Percentiles rank a stretch among this genome's conserved stretches.
phyloP scores from a whole-genome alignment of 164 flowering plant genomes.

The Vitis vinifera region ASM3070453v1 NC_081808.1:5922001-5922500 shows the following conservation, averaged over 20 bases:
- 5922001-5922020: too few species aligned
- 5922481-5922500: conserved; percentile 91
- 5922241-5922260: neutral
- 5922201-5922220: neutral
- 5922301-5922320: conserved; percentile 62
- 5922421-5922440: conserved; percentile 1
- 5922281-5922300: conserved; percentile 90
- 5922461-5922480: conserved; percentile 70
- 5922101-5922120: too few species aligned
- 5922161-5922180: too few species aligned
- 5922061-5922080: too few species aligned
- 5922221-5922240: neutral
- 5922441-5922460: conserved; percentile 56
- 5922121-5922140: too few species aligned
- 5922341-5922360: conserved; percentile 77
- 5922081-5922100: too few species aligned
- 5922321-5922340: conserved; percentile 62
- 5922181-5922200: neutral
- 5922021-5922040: too few species aligned
- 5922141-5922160: too few species aligned
- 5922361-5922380: conserved; percentile 75
- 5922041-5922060: too few species aligned
- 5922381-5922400: neutral
- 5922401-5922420: neutral
- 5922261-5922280: conserved; percentile 10